Percentiles rank a stretch among this genome's conserved stretches.
phyloP scores from a whole-genome alignment of 768 basidiomycete species.

The Agaricus subrufescens region DNA sequence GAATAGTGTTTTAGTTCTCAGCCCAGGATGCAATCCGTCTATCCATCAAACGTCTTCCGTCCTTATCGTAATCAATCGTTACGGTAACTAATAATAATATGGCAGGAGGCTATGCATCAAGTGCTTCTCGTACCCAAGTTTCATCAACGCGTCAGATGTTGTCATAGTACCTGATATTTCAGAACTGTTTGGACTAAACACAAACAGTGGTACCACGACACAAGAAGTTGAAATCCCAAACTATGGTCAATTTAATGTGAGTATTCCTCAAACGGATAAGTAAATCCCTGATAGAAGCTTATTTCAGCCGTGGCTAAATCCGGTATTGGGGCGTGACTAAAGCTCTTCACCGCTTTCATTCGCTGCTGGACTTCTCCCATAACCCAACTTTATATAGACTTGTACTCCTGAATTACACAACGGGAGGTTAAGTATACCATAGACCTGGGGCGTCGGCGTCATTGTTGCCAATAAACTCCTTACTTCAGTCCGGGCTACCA shows the following conservation, averaged over 20 bases:
- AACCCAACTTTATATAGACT: constrained; percentile 4
- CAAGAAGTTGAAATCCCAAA: not conserved
- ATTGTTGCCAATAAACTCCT: not conserved
- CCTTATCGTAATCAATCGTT: constrained; percentile 6
- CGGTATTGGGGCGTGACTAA: not conserved
- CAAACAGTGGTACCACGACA: not conserved
- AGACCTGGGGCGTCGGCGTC: not conserved
- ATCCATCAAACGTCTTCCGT: constrained; percentile 7
- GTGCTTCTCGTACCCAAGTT: constrained; percentile 6
- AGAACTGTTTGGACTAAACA: not conserved
- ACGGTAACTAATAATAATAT: constrained; percentile 2
- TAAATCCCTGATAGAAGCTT: constrained; percentile 7
- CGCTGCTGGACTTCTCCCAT: constrained; percentile 7
- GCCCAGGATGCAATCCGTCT: constrained; percentile 8
- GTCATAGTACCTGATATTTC: constrained; percentile 10
- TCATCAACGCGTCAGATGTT: constrained; percentile 11
- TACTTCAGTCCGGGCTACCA: not conserved
- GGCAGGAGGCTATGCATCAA: constrained; percentile 9
- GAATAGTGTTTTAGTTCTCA: constrained; percentile 3
- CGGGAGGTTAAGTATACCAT: not conserved
- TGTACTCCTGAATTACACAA: constrained; percentile 10
- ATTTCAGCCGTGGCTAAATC: constrained; percentile 5
- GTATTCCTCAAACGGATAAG: not conserved
- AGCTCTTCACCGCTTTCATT: not conserved
- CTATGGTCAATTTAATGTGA: not conserved